A percentile compares a stretch with the other conserved stretches of the same genome.
Conservation (phyloP, 331 rosid species). For the Arachis monticola region DNA sequence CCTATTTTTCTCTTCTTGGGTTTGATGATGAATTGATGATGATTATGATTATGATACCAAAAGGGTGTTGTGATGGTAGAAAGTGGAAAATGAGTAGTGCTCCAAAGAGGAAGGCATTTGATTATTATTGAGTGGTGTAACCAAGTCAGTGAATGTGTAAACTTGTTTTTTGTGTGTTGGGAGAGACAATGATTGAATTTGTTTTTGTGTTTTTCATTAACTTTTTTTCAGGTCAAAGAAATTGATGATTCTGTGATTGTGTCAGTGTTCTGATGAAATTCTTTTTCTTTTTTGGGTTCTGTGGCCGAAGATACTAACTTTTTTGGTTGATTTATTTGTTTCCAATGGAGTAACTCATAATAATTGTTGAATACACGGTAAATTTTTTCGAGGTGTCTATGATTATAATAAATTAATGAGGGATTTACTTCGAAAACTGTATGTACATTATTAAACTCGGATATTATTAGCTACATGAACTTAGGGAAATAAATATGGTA, state of each 20-base stretch:
- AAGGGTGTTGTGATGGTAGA: not conserved
- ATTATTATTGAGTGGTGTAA: conserved; percentile 27
- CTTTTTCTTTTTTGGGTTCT: conserved; percentile 30
- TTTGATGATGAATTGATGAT: conserved; percentile 2
- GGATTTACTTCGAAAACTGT: not conserved
- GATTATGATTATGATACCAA: not conserved
- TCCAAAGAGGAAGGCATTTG: not conserved
- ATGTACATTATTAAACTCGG: not conserved
- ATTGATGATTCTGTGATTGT: not conserved
- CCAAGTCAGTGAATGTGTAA: conserved; percentile 19
- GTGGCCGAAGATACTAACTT: conserved; percentile 34
- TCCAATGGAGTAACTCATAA: conserved; percentile 27
- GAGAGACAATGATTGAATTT: conserved; percentile 41
- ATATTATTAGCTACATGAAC: not conserved
- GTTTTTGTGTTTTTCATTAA: not conserved
- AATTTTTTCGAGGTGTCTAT: not conserved
- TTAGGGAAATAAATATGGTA: not conserved
- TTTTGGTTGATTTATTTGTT: conserved; percentile 32
- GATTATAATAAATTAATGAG: not conserved
- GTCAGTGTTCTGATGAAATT: conserved; percentile 37
- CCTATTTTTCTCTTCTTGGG: conserved; percentile 15
- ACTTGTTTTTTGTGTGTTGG: conserved; percentile 40
- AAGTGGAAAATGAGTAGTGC: not conserved
- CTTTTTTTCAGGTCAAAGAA: not conserved
- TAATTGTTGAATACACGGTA: not conserved